Evolutionary conservation across 1,139 yeast genomes (phyloP).

Genomic region (Yamadazyma siamensis): DNA sequence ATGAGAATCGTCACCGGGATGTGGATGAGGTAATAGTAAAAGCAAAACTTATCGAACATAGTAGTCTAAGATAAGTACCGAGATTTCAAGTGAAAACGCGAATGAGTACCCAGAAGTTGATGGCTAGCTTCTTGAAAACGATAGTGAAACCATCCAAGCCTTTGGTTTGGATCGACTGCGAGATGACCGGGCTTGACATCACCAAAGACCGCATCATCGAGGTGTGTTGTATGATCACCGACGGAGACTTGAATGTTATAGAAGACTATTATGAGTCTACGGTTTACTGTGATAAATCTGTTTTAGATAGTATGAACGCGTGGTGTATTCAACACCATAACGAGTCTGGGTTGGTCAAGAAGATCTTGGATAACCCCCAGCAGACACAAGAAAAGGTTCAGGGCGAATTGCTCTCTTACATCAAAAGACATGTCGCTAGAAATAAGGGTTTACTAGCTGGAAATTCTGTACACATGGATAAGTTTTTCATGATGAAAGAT

Average conservation of each 20-base stretch:
- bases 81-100: too few species aligned
- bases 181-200: slow-evolving; percentile 90
- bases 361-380: slow-evolving; percentile 53
- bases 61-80: background rate
- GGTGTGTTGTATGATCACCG: slow-evolving; percentile 87
- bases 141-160: slow-evolving; percentile 21
- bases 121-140: too few species aligned
- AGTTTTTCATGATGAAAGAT: slow-evolving; percentile 77
- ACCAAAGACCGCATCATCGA: slow-evolving; percentile 77
- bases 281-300: slow-evolving; percentile 63
- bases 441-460: slow-evolving; percentile 78
- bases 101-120: too few species aligned
- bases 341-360: slow-evolving; percentile 70
- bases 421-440: slow-evolving; percentile 51
- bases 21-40: slow-evolving; percentile 51
- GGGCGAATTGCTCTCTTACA: slow-evolving; percentile 56
- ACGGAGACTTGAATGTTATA: slow-evolving; percentile 66
- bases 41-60: slow-evolving; percentile 48
- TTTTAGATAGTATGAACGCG: slow-evolving; percentile 70
- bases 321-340: slow-evolving; percentile 89
- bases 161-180: slow-evolving; percentile 81
- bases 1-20: slow-evolving; percentile 71
- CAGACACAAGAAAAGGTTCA: slow-evolving; percentile 62
- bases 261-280: slow-evolving; percentile 75
- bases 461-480: slow-evolving; percentile 88